A percentile compares a stretch with the other conserved stretches of the same genome.
Evolutionary conservation across 345 rosid genomes (phyloP).

Genomic region (Euphorbia lathyris): DNA sequence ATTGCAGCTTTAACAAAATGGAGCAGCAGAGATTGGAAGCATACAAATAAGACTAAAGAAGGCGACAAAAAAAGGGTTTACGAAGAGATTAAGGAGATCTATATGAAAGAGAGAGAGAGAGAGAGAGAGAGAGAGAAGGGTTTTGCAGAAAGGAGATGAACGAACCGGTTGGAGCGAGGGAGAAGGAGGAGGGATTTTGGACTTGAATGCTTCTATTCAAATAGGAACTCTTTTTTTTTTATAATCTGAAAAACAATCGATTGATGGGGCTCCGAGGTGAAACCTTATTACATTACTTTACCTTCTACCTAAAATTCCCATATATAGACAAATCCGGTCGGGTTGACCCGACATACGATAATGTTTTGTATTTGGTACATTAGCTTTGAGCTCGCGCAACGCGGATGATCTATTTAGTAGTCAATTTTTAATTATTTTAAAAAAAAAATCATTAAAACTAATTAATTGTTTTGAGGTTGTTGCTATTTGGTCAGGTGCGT

Average conservation of each 20-base stretch:
- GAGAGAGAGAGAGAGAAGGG: not conserved
- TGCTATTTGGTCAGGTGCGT: too few species aligned
- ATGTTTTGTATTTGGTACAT: too few species aligned
- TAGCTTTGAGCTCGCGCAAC: too few species aligned
- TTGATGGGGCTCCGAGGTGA: too few species aligned
- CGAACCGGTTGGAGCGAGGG: slow-evolving; percentile 8
- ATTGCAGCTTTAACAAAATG: slow-evolving; percentile 9
- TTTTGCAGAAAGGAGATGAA: not conserved
- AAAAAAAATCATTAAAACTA: too few species aligned
- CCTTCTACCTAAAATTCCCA: not conserved
- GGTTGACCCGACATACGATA: slow-evolving; percentile 2
- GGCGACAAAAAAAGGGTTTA: not conserved
- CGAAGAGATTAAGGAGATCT: not conserved
- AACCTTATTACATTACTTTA: too few species aligned
- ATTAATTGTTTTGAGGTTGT: too few species aligned
- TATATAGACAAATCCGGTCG: not conserved
- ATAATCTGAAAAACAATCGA: too few species aligned
- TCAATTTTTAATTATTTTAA: too few species aligned
- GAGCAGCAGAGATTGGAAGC: not conserved
- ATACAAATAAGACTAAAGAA: not conserved
- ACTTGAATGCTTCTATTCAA: slow-evolving; percentile 8
- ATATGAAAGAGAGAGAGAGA: not conserved
- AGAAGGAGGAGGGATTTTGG: slow-evolving; percentile 4
- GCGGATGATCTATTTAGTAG: too few species aligned
- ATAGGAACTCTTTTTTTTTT: not conserved